A percentile compares a stretch with the other conserved stretches of the same genome.
These are phyloP conservation scores for Jacaranda copaia DNA, from an alignment of 257 asterid genomes.

Conservation along the genomic window DNA sequence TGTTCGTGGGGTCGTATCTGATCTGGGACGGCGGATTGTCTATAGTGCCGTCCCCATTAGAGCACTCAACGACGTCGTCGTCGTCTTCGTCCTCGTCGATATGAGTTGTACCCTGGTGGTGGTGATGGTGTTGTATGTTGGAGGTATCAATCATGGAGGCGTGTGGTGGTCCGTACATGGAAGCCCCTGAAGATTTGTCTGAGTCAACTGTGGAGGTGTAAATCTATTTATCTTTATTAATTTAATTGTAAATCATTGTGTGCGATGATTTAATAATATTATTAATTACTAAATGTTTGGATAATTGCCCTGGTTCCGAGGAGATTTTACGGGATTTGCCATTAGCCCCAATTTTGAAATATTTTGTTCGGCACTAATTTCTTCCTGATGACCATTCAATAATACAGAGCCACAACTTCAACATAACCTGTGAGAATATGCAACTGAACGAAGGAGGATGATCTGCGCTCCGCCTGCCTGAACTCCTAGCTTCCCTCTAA, in stretches of 20 bases:
- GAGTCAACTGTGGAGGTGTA: constrained; percentile 41
- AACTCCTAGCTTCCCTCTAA: too few relatives aligned
- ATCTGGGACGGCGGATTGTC: constrained; percentile 64
- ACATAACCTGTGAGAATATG: too few relatives aligned
- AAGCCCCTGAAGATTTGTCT: constrained; percentile 38
- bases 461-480: too few relatives aligned
- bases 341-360: background rate
- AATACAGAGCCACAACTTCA: too few relatives aligned
- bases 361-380: too few relatives aligned
- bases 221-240: background rate
- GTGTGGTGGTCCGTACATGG: constrained; percentile 63
- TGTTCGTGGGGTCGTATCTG: constrained; percentile 59
- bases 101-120: constrained; percentile 42
- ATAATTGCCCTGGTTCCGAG: background rate
- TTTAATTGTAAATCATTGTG: background rate
- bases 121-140: constrained; percentile 54
- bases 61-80: constrained; percentile 53
- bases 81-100: constrained; percentile 60
- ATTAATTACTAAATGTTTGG: background rate
- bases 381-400: too few relatives aligned
- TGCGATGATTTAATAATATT: background rate
- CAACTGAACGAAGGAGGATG: too few relatives aligned
- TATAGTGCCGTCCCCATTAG: constrained; percentile 59
- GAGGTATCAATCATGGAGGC: constrained; percentile 56
- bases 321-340: constrained; percentile 16